Base-by-base conservation (phyloP, 495 filamentous ascomycete species). In the Trichodelitschia bisporula region DNA sequence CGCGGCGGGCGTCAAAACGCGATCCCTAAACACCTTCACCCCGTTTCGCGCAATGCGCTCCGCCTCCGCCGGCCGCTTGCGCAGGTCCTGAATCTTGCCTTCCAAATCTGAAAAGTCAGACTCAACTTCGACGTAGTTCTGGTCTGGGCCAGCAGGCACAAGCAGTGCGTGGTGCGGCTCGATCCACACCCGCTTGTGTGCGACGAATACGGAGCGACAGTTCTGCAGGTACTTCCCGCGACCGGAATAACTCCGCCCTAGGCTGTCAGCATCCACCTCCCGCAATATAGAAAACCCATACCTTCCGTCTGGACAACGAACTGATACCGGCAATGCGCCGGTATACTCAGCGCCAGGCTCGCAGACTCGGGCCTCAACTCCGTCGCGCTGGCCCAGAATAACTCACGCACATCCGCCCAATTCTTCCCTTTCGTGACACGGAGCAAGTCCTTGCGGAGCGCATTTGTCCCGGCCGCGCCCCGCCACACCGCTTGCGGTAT, bases 1-100 rank as follows among this genome's bases (percentile, higher is more conserved):
- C 1, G 45, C 44, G 1, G 45, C 45, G 0, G 38, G 41, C 1
- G 45, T 49, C 9, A 49, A 43, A 29, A 47, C 47, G 8, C 41
- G 21, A 14, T 49, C 41, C 15, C 44, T 30, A 28, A 49, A 49
- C 15, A 27, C 37, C 14, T 9, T 16, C 1, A 31, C 28, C 11
- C 30, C 30, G 25, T 49, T 49, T 9, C 34, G 24, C 1, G 45
- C 41, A 20, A 49, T 47, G 9, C 19, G 18, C 18, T 31, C 4
- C 9, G 41, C 35, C 15, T 34, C 17, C 4, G 14, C 15, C 11
- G 28, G 30, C 24, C 39, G 31, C 5, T 36, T 13, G 11, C 39
- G 30, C 4, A 45, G 26, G 3, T 33, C 12, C 5, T 33, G 15
- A 23, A 49, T 45, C 31, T 36, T 38, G 4, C 11, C 17, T 15